Conservation (phyloP, 2,329 filamentous ascomycete genomes). For the Furcasterigmium sp. region DNA sequence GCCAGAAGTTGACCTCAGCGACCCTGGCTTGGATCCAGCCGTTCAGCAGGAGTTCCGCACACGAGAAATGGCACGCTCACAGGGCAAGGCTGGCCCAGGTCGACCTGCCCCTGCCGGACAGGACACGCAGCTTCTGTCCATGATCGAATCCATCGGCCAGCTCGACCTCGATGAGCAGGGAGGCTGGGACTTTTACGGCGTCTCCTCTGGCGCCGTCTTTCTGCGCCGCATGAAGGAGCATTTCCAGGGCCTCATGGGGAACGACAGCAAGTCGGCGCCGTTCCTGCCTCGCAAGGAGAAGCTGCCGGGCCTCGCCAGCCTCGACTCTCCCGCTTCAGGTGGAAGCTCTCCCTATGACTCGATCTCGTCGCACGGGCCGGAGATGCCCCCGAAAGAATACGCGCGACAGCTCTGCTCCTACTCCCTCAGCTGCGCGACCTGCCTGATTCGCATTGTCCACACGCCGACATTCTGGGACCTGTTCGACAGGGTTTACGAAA, state of each 20-base stretch:
- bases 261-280: slow-evolving; percentile 49
- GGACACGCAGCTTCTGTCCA: slow-evolving; percentile 78
- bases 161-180: slow-evolving; percentile 88
- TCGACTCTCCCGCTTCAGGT: slow-evolving; percentile 65
- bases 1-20: slow-evolving; percentile 78
- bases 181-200: slow-evolving; percentile 91
- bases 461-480: slow-evolving; percentile 74
- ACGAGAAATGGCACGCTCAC: slow-evolving; percentile 45
- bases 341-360: slow-evolving; percentile 61
- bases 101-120: slow-evolving; percentile 31
- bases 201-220: slow-evolving; percentile 88
- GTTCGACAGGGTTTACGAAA: slow-evolving; percentile 74
- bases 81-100: slow-evolving; percentile 34
- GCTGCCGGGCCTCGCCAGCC: slow-evolving; percentile 44
- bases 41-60: slow-evolving; percentile 65
- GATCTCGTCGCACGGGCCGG: slow-evolving; percentile 47
- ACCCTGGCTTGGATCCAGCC: slow-evolving; percentile 74
- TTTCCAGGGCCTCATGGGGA: slow-evolving; percentile 70
- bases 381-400: slow-evolving; percentile 62
- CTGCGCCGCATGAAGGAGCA: slow-evolving; percentile 82
- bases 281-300: slow-evolving; percentile 50
- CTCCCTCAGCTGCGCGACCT: slow-evolving; percentile 51
- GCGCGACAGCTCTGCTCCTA: slow-evolving; percentile 50
- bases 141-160: slow-evolving; percentile 90
- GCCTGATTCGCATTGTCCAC: slow-evolving; percentile 67